Percentiles rank a stretch among this genome's conserved stretches.
These are phyloP conservation scores for Madurella mycetomatis DNA, from an alignment of 2,329 filamentous ascomycete genomes.

Conservation along the genomic window DNA sequence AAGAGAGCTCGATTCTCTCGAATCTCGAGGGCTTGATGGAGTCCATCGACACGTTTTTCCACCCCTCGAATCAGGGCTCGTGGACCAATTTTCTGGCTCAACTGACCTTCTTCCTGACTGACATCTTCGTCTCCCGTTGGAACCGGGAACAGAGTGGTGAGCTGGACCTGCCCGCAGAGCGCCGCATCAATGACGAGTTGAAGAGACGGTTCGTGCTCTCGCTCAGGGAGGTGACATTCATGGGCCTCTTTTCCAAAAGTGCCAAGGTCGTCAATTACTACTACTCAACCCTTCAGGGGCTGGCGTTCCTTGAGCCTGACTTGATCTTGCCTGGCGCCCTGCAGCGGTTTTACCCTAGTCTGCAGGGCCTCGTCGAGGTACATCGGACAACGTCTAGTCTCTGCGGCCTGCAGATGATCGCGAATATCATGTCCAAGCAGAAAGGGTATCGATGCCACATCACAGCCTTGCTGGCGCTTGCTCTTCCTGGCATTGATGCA, in stretches of 20 bases:
- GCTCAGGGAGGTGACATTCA: conserved; percentile 88
- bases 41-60: conserved; percentile 96
- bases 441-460: conserved; percentile 97
- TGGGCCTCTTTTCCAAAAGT: conserved; percentile 97
- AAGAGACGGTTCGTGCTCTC: conserved; percentile 87
- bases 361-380: conserved; percentile 95
- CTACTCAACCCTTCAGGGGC: conserved; percentile 79
- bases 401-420: conserved; percentile 85
- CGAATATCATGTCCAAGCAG: conserved; percentile 82
- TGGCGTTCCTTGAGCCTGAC: conserved; percentile 86
- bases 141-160: conserved; percentile 92
- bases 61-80: conserved; percentile 87
- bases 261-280: conserved; percentile 88
- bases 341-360: conserved; percentile 92
- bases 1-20: conserved; percentile 73
- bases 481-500: conserved; percentile 91
- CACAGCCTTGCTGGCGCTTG: conserved; percentile 86
- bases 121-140: conserved; percentile 97
- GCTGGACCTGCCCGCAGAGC: conserved; percentile 75
- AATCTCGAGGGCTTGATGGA: conserved; percentile 89
- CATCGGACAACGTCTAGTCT: conserved; percentile 93
- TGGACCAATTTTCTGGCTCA: conserved; percentile 92
- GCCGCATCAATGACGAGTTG: conserved; percentile 73
- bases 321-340: conserved; percentile 88
- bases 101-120: conserved; percentile 84